phyloP scores from a whole-genome alignment of 345 rosid genomes.

The Acer campestre region DNA sequence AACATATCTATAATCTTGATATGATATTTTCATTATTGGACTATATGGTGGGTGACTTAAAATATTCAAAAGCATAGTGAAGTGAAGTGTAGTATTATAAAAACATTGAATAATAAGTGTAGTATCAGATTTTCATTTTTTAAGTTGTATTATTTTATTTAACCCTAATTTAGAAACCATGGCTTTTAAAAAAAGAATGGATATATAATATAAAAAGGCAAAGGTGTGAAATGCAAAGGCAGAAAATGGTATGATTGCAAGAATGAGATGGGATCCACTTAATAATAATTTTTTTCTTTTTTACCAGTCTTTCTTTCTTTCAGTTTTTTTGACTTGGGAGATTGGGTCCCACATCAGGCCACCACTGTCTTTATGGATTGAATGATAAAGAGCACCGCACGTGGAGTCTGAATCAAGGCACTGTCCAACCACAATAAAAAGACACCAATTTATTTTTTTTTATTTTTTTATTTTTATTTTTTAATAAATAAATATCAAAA shows the following conservation, averaged over 20 bases:
- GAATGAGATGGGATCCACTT: conserved; percentile 34
- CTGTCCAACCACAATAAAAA: conserved; percentile 46
- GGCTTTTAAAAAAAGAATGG: background rate
- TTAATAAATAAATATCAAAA: background rate
- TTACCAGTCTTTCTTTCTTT: conserved; percentile 20
- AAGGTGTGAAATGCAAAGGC: conserved; percentile 11
- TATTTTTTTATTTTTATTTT: background rate
- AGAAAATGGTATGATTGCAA: conserved; percentile 22
- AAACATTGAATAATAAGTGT: too few species aligned
- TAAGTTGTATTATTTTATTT: background rate
- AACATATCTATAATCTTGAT: background rate
- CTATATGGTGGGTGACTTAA: background rate
- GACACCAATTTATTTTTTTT: background rate
- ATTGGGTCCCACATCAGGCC: conserved; percentile 29
- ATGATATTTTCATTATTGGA: background rate
- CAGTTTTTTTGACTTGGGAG: conserved; percentile 23
- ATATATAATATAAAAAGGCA: background rate
- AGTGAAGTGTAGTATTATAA: too few species aligned
- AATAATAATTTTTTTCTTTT: background rate
- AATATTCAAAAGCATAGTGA: background rate
- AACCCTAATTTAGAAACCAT: background rate
- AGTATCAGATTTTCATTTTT: too few species aligned
- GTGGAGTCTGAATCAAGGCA: conserved; percentile 65
- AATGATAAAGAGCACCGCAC: conserved; percentile 69
- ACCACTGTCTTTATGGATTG: conserved; percentile 53